phyloP scores from a whole-genome alignment of 352 stramenopile genomes.

The Blastocystis sp. region DNA sequence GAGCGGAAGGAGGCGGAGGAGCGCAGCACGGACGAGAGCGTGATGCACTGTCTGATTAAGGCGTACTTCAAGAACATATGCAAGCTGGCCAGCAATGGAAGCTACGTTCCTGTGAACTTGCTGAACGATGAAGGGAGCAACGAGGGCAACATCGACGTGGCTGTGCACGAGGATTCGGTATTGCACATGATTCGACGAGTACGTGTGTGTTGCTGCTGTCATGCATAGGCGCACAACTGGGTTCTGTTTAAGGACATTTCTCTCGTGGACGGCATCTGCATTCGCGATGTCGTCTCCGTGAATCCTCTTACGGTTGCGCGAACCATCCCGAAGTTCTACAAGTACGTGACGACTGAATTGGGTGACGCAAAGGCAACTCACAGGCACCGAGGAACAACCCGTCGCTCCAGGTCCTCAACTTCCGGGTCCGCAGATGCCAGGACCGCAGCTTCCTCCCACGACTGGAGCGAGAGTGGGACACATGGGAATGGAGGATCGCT shows the following conservation, averaged over 20 bases:
- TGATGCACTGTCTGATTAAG: slow-evolving; percentile 61
- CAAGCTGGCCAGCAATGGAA: slow-evolving; percentile 38
- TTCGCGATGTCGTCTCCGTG: slow-evolving; percentile 23
- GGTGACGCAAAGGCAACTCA: background rate
- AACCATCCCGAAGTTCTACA: slow-evolving; percentile 31
- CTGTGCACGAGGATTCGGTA: slow-evolving; percentile 1
- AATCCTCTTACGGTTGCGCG: slow-evolving; percentile 31
- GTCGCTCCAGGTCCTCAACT: background rate
- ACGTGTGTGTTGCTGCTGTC: background rate
- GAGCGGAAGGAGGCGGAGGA: background rate
- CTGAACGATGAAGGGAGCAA: slow-evolving; percentile 19
- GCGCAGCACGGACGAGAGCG: background rate
- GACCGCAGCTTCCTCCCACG: slow-evolving; percentile 8
- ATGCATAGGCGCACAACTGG: slow-evolving; percentile 17
- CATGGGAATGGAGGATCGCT: slow-evolving; percentile 26
- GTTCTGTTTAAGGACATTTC: slow-evolving; percentile 51
- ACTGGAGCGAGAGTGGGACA: background rate
- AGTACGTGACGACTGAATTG: background rate
- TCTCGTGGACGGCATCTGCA: slow-evolving; percentile 27
- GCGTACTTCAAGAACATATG: slow-evolving; percentile 63
- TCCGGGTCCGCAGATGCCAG: background rate
- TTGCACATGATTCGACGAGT: background rate
- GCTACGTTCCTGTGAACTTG: slow-evolving; percentile 43
- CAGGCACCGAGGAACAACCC: background rate
- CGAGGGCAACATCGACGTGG: slow-evolving; percentile 27